phyloP scores from a whole-genome alignment of 108 stramenopile genomes.

The Skeletonema tropicum region DNA sequence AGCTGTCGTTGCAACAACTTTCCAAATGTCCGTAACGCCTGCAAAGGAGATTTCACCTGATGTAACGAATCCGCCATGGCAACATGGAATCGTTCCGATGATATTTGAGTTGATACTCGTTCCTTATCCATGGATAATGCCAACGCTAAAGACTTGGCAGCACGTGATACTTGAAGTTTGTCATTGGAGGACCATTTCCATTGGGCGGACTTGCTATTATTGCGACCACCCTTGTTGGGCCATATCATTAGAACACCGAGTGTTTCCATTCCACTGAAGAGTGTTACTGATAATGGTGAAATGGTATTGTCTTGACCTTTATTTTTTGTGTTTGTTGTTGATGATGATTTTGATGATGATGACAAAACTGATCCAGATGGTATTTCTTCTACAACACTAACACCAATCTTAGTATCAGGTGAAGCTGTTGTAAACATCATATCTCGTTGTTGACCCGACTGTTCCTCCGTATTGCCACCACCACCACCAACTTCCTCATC shows the following conservation, averaged over 20 bases:
- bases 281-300: conserved; percentile 72
- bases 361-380: conserved; percentile 6
- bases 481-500: neutral
- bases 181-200: conserved; percentile 68
- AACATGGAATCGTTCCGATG: conserved; percentile 56
- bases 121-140: conserved; percentile 85
- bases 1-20: conserved; percentile 80
- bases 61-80: conserved; percentile 80
- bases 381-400: conserved; percentile 51
- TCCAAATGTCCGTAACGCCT: conserved; percentile 83
- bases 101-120: conserved; percentile 43
- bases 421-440: conserved; percentile 18
- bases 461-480: neutral
- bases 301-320: neutral
- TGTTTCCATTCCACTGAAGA: conserved; percentile 81
- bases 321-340: neutral
- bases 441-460: neutral
- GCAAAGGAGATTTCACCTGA: conserved; percentile 90
- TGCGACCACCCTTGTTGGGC: conserved; percentile 16
- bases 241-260: conserved; percentile 58
- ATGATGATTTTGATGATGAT: neutral
- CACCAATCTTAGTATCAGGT: conserved; percentile 41
- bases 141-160: conserved; percentile 77
- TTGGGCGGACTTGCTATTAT: too few species aligned
- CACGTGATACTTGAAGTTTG: conserved; percentile 67